Conservation (phyloP, 2,329 filamentous ascomycete genomes). For the Trichophyton verrucosum region DNA sequence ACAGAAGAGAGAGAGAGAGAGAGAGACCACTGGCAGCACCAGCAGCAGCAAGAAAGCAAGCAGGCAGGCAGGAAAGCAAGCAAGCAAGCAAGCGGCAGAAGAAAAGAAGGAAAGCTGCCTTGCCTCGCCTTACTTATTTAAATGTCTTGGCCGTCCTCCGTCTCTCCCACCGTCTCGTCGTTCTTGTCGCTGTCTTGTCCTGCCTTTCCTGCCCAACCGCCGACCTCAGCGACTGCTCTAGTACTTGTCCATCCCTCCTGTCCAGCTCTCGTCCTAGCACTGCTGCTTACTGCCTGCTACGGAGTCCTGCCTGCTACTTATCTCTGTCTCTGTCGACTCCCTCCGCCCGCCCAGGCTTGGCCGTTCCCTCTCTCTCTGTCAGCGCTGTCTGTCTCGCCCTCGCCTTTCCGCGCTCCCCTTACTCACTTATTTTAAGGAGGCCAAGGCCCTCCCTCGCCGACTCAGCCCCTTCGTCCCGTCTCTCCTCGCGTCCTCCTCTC, state of each 20-base stretch:
- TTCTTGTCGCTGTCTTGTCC: not conserved
- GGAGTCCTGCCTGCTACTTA: not conserved
- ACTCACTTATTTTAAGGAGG: no score
- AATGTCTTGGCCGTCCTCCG: slow-evolving; percentile 7
- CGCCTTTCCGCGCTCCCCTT: not conserved
- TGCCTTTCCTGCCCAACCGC: no score
- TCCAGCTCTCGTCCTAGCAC: not conserved
- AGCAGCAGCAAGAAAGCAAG: no score
- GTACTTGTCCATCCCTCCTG: slow-evolving; percentile 4
- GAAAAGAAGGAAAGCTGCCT: no score
- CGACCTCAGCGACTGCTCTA: no score
- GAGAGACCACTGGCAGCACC: no score
- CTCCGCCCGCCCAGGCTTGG: not conserved
- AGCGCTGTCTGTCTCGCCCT: not conserved
- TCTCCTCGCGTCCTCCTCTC: not conserved
- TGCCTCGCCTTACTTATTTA: slow-evolving; percentile 8
- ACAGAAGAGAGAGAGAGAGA: not conserved
- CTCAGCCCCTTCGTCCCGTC: not conserved
- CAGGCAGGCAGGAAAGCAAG: no score
- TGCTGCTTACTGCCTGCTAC: no score
- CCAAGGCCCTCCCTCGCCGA: not conserved
- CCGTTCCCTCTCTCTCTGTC: not conserved
- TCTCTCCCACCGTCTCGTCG: not conserved
- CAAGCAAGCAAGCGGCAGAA: no score
- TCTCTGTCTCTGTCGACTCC: not conserved